Evolutionary conservation across 2,329 filamentous ascomycete genomes (phyloP), one percentile per base, ranked within the genome.

Genomic region (Drechslera avenae): DNA sequence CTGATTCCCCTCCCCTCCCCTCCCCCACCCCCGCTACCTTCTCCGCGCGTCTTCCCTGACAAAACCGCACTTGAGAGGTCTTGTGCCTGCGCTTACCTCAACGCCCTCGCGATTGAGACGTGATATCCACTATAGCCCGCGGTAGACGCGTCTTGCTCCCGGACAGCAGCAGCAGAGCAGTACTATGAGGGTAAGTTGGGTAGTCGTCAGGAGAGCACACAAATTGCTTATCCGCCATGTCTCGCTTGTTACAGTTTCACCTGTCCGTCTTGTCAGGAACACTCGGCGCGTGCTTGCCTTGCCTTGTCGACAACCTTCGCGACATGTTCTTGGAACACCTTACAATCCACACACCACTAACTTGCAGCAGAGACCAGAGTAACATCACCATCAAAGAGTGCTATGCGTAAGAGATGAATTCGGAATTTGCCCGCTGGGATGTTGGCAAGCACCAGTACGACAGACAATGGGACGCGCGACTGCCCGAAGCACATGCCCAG

Each of bases 401-500:
- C 60, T 67, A 74, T 74, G 70, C 66, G 57, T 55, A 67, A 63
- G 69, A 71, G 60, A 73, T 73, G 70, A 71, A 66, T 50, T 66
- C 68, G 46, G 69, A 73, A 55, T 67, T 64, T 53, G 62, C 63
- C 57, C 66, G 60, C 55, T 68, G 69, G 67, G 67, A 72, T 58
- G 57, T 57, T 49, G 59, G 54, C 56, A 66, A 63, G 58, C 68
- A 65, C 54, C 61, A 66, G 30, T 63, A 65, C 56, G 65, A 71
- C 46, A 49, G 60, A 36, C 56, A 64, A 59, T 69, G 69, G 68
- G 50, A 48, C 28, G 54, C 48, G 35, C 53, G 50, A 19, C 54
- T 57, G 33, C 60, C 62, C 14, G 68, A 68, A 48, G 65, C 59
- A 39, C 59, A 61, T 28, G 52, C 56, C 36, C 53, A 56, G 35